Conservation (phyloP, 2,329 filamentous ascomycete genomes). For the Juglanconis oblonga region DNA sequence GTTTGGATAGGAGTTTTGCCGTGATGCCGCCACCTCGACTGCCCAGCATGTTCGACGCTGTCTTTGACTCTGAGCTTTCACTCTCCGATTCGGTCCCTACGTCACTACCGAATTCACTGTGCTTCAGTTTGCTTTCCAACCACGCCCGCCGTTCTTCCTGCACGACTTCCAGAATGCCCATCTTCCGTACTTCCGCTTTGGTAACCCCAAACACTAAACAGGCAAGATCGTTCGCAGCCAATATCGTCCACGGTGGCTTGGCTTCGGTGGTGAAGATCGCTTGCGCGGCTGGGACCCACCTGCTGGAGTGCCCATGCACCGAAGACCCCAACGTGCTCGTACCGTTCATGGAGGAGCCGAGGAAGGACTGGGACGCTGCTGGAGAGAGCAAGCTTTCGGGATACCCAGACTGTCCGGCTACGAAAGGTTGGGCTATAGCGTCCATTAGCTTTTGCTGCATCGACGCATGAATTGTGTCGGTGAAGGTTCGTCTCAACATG, state of each 20-base stretch:
- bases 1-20: slow-evolving; percentile 82
- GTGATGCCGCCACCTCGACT: slow-evolving; percentile 75
- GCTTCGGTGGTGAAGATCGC: slow-evolving; percentile 97
- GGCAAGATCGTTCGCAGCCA: slow-evolving; percentile 92
- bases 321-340: slow-evolving; percentile 51
- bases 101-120: slow-evolving; percentile 52
- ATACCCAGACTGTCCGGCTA: slow-evolving; percentile 44
- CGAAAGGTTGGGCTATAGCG: slow-evolving; percentile 78
- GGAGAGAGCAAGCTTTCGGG: slow-evolving; percentile 42
- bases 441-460: slow-evolving; percentile 84
- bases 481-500: slow-evolving; percentile 78
- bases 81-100: slow-evolving; percentile 34
- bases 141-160: slow-evolving; percentile 84
- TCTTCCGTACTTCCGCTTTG: slow-evolving; percentile 88
- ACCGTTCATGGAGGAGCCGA: slow-evolving; percentile 38
- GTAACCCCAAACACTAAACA: slow-evolving; percentile 99
- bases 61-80: slow-evolving; percentile 30
- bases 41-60: slow-evolving; percentile 57
- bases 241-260: slow-evolving; percentile 88
- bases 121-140: slow-evolving; percentile 80
- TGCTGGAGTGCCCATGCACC: slow-evolving; percentile 83
- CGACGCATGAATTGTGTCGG: slow-evolving; percentile 72
- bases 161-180: slow-evolving; percentile 94
- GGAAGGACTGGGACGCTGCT: slow-evolving; percentile 34
- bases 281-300: slow-evolving; percentile 88